phyloP scores from a whole-genome alignment of 2,329 filamentous ascomycete species.

The Endoconidiophora polonica region DNA sequence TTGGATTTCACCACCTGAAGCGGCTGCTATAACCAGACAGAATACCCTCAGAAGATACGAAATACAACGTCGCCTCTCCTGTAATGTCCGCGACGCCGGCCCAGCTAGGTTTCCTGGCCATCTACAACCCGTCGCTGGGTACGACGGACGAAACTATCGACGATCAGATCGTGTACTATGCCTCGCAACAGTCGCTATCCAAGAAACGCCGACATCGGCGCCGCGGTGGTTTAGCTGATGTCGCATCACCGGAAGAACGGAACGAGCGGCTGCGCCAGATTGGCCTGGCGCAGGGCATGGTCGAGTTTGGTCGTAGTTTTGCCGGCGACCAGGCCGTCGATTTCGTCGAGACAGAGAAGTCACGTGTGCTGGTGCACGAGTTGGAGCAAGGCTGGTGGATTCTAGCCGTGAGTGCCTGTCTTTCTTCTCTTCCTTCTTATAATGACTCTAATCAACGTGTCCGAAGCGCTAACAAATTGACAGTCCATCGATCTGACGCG shows the following conservation, averaged over 20 bases:
- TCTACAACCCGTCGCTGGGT: slow-evolving; percentile 81
- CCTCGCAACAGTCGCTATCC: slow-evolving; percentile 37
- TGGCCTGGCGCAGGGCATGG: slow-evolving; percentile 90
- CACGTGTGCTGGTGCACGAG: slow-evolving; percentile 69
- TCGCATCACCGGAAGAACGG: slow-evolving; percentile 43
- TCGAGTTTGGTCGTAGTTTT: slow-evolving; percentile 81
- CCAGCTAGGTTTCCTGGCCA: slow-evolving; percentile 66
- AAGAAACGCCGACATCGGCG: slow-evolving; percentile 24
- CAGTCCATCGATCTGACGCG: slow-evolving; percentile 71
- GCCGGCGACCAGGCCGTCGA: slow-evolving; percentile 62
- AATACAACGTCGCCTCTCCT: no score
- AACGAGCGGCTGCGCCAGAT: slow-evolving; percentile 86
- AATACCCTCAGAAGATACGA: no score
- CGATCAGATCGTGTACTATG: slow-evolving; percentile 88
- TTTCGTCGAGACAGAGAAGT: slow-evolving; percentile 79
- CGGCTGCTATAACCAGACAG: no score
- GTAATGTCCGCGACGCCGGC: slow-evolving; percentile 10
- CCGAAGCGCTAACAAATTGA: background rate
- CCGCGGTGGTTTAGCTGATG: slow-evolving; percentile 14
- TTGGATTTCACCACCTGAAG: no score
- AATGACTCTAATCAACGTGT: background rate
- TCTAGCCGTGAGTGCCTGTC: slow-evolving; percentile 46
- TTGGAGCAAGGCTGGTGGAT: slow-evolving; percentile 93
- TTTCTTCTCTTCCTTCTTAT: background rate
- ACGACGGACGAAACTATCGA: slow-evolving; percentile 39